Evolutionary conservation across 129 eudicot genomes (phyloP).

Genomic region (Arctium lappa): DNA sequence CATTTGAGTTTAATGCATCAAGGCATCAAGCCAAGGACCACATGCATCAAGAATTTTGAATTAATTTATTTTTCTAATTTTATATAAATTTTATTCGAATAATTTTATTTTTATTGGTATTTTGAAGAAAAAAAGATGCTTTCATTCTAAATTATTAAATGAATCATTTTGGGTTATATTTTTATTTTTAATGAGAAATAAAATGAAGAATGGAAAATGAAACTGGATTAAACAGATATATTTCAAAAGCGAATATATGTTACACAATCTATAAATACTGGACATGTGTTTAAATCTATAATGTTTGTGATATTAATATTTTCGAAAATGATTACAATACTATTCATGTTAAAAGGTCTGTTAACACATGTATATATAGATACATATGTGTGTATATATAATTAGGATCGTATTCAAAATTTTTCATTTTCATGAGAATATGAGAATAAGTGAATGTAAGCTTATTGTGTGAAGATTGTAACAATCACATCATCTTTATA

Average conservation of each 20-base stretch:
- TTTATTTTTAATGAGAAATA: no score
- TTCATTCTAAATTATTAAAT: no score
- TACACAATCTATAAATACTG: not conserved
- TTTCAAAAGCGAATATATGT: not conserved
- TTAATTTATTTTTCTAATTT: not conserved
- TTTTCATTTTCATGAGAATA: not conserved
- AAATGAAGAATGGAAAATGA: not conserved
- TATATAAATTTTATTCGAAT: not conserved
- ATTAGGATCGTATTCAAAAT: not conserved
- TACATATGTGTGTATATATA: not conserved
- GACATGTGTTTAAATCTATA: no score
- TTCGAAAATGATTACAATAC: not conserved
- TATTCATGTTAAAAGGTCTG: not conserved
- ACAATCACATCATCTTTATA: not conserved
- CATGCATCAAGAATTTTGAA: not conserved
- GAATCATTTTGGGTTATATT: no score
- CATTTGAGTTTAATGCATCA: not conserved
- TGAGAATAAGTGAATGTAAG: not conserved
- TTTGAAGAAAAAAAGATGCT: no score
- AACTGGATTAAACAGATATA: not conserved
- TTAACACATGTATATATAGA: not conserved
- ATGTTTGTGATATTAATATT: not conserved
- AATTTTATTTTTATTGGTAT: not conserved
- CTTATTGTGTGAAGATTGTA: no score
- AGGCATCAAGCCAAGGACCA: conserved; percentile 18